phyloP scores from a whole-genome alignment of 495 filamentous ascomycete genomes.

The Friedmanniomyces endolithicus region DNA sequence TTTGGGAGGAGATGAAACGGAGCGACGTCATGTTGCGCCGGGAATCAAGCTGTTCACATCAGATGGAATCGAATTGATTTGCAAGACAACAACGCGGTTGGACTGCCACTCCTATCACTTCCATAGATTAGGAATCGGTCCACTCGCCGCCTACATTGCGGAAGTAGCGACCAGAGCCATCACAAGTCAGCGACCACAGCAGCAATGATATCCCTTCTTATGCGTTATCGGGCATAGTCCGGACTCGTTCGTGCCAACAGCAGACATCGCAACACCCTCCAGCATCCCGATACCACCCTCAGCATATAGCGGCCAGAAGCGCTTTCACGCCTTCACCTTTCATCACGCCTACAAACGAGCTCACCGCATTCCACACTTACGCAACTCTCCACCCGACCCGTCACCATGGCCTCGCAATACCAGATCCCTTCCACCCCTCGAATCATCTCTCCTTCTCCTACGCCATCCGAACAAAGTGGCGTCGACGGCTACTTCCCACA shows the following conservation, averaged over 20 bases:
- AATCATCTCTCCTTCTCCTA: conserved; percentile 35
- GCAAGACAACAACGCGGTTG: too few relatives aligned
- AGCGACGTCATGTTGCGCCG: not conserved
- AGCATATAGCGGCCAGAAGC: too few relatives aligned
- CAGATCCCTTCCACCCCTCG: conserved; percentile 32
- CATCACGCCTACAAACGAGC: not conserved
- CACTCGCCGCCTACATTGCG: too few relatives aligned
- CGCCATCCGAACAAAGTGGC: conserved; percentile 29
- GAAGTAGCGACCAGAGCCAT: too few relatives aligned
- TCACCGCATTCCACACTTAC: not conserved
- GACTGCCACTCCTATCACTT: too few relatives aligned
- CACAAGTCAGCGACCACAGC: not conserved
- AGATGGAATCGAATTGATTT: too few relatives aligned
- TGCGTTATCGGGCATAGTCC: not conserved
- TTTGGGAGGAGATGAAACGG: not conserved
- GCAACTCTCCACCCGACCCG: not conserved
- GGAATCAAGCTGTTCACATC: not conserved
- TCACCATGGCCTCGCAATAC: conserved; percentile 27
- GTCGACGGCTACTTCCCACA: conserved; percentile 32
- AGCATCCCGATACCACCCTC: not conserved
- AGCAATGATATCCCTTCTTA: not conserved
- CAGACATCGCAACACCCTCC: not conserved
- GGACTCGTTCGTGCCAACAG: not conserved
- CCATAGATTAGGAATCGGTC: too few relatives aligned
- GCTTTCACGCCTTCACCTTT: too few relatives aligned